Conservation (phyloP, 75 land plant species). For the Cunninghamia lanceolata region DNA sequence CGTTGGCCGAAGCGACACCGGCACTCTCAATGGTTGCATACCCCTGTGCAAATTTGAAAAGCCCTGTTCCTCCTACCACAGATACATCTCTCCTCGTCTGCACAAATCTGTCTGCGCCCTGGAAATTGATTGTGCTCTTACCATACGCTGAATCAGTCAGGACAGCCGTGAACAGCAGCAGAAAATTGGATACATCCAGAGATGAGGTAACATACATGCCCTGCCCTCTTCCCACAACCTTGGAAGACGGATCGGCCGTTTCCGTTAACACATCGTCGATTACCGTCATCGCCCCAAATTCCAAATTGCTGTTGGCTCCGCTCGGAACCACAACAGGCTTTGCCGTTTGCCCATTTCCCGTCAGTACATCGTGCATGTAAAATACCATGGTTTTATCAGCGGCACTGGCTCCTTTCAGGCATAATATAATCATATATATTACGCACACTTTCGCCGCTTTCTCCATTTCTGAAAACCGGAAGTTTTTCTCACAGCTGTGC, state of each 20-base stretch:
- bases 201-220: constrained; percentile 14
- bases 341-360: constrained; percentile 12
- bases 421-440: not conserved
- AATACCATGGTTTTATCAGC: constrained; percentile 1
- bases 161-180: constrained; percentile 20
- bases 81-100: constrained; percentile 15
- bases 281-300: constrained; percentile 24
- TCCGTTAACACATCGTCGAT: constrained; percentile 23
- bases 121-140: constrained; percentile 28
- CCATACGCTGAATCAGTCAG: not conserved
- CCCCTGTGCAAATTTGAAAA: constrained; percentile 23
- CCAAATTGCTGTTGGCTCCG: not conserved
- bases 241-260: not conserved
- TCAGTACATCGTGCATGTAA: constrained; percentile 39
- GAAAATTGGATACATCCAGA: not conserved
- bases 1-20: not conserved
- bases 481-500: no score
- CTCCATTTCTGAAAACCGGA: not conserved
- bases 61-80: constrained; percentile 30
- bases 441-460: not conserved
- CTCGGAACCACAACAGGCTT: constrained; percentile 19
- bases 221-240: constrained; percentile 21
- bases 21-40: constrained; percentile 17
- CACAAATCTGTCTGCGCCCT: constrained; percentile 16
- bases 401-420: not conserved